These are phyloP conservation scores for Nyctanthes arbortristis DNA, from an alignment of 257 asterid genomes.

Conservation along the genomic window DNA sequence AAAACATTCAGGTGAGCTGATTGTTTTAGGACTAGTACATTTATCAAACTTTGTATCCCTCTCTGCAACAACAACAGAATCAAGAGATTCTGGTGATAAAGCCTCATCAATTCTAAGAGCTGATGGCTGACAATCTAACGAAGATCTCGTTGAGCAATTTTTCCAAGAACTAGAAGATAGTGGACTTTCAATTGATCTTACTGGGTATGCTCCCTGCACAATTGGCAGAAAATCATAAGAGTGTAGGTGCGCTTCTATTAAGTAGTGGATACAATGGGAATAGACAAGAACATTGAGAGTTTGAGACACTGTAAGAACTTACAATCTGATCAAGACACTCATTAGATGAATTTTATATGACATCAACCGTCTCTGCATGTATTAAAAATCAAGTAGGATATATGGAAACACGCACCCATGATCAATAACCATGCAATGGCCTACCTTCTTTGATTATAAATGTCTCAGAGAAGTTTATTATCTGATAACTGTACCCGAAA, in stretches of 20 bases:
- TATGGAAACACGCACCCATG: too few species aligned
- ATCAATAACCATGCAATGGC: background rate
- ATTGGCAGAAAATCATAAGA: slow-evolving; percentile 27
- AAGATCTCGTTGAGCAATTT: slow-evolving; percentile 51
- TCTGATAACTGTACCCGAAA: background rate
- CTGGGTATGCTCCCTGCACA: slow-evolving; percentile 58
- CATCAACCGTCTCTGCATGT: background rate
- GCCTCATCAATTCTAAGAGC: slow-evolving; percentile 60
- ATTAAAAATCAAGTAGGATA: slow-evolving; percentile 1
- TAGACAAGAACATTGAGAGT: background rate
- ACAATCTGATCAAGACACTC: background rate
- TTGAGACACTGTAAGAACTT: slow-evolving; percentile 10
- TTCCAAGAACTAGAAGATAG: slow-evolving; percentile 48
- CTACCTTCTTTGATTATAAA: background rate
- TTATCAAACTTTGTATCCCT: slow-evolving; percentile 56
- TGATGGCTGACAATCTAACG: slow-evolving; percentile 61
- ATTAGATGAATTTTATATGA: slow-evolving; percentile 1
- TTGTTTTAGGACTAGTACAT: slow-evolving; percentile 48
- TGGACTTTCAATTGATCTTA: slow-evolving; percentile 59
- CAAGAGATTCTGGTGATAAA: slow-evolving; percentile 67
- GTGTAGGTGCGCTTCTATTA: slow-evolving; percentile 11
- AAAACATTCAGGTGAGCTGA: slow-evolving; percentile 56
- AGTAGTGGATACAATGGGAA: slow-evolving; percentile 14
- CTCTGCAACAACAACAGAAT: slow-evolving; percentile 60
- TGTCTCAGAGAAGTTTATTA: background rate